Evolutionary conservation across 805 yeast genomes (phyloP).

Genomic region (Saccharomyces paradoxus): DNA sequence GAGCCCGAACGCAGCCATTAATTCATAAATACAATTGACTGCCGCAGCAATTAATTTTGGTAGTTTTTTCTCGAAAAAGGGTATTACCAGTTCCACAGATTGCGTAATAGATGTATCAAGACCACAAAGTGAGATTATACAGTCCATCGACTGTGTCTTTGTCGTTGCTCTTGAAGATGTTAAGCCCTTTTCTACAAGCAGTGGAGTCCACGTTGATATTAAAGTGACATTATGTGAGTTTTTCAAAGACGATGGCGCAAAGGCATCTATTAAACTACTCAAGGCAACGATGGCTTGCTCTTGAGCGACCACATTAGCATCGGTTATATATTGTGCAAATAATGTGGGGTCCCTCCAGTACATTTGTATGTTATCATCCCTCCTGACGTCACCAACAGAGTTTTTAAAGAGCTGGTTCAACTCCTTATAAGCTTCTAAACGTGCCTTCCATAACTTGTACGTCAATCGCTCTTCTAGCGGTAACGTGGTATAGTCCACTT

Average conservation of each 20-base stretch:
- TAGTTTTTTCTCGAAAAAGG: conserved; percentile 48
- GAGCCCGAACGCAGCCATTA: conserved; percentile 35
- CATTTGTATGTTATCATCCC: conserved; percentile 5
- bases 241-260: conserved; percentile 1
- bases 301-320: conserved; percentile 85
- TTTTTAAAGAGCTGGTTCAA: conserved; percentile 43
- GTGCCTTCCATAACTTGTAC: conserved; percentile 83
- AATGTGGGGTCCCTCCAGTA: conserved; percentile 47
- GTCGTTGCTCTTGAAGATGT: conserved; percentile 70
- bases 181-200: conserved; percentile 73
- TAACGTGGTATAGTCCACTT: conserved; percentile 52
- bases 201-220: conserved; percentile 18
- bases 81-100: conserved; percentile 52
- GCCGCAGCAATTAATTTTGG: conserved; percentile 77
- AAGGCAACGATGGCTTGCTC: conserved; percentile 66
- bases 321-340: conserved; percentile 55
- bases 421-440: conserved; percentile 73
- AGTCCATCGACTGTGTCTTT: conserved; percentile 55
- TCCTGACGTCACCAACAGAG: conserved; percentile 21
- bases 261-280: conserved; percentile 30
- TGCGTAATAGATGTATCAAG: conserved; percentile 57
- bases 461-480: conserved; percentile 58
- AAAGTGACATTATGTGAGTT: not conserved
- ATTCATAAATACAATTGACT: conserved; percentile 45
- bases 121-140: conserved; percentile 56